Conservation (phyloP, 208 protist genomes). For the Trypanosoma congolense region DNA sequence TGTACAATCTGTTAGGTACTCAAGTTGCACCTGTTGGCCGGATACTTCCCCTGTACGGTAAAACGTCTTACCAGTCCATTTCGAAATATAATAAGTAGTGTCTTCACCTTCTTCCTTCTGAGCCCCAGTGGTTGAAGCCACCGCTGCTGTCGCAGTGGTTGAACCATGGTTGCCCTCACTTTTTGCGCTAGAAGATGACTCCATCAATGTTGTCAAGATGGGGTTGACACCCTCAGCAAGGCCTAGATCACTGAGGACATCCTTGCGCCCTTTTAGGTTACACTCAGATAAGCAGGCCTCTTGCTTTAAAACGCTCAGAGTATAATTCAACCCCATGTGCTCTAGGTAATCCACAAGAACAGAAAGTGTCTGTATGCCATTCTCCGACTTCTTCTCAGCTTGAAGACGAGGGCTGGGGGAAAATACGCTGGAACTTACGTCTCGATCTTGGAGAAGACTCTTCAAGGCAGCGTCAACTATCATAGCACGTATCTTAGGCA, state of each 20-base stretch:
- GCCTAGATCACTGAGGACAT: conserved; percentile 6
- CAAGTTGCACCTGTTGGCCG: conserved; percentile 85
- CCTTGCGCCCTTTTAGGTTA: conserved; percentile 11
- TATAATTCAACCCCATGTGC: conserved; percentile 74
- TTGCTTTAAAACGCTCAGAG: conserved; percentile 62
- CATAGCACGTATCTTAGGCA: conserved; percentile 86
- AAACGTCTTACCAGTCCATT: conserved; percentile 62
- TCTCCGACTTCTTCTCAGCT: conserved; percentile 29
- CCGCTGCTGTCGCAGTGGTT: neutral
- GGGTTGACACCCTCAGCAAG: conserved; percentile 7
- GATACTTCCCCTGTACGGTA: conserved; percentile 61
- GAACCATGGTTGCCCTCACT: neutral
- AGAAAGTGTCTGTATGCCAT: conserved; percentile 41
- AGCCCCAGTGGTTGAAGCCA: conserved; percentile 9
- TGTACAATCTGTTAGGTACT: conserved; percentile 82
- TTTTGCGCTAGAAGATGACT: neutral
- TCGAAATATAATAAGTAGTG: conserved; percentile 82
- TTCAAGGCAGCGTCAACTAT: conserved; percentile 73
- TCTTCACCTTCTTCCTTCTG: conserved; percentile 43
- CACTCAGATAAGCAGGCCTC: conserved; percentile 47
- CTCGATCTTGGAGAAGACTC: conserved; percentile 16
- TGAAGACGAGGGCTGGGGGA: conserved; percentile 30
- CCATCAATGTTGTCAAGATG: conserved; percentile 13
- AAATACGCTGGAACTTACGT: conserved; percentile 30
- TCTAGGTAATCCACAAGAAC: conserved; percentile 64